Conservation (phyloP, 2,329 filamentous ascomycete species). For the Cladosporium sp. region DNA sequence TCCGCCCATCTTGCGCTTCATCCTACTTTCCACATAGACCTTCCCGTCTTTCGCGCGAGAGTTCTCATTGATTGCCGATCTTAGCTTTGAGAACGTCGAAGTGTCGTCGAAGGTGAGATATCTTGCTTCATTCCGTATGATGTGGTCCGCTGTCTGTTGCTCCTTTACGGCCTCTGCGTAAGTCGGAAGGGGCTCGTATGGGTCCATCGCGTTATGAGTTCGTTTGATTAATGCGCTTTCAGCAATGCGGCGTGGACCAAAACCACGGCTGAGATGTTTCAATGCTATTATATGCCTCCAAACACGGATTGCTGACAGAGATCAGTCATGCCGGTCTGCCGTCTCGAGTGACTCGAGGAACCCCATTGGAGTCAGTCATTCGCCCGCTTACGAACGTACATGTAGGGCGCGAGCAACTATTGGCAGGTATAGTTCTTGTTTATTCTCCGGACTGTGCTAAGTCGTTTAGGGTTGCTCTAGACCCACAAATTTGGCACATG, state of each 20-base stretch:
- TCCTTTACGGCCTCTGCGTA: slow-evolving; percentile 1
- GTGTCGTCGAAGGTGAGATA: neutral
- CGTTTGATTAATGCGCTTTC: no score
- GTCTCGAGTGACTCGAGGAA: neutral
- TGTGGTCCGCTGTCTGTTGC: neutral
- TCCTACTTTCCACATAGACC: neutral
- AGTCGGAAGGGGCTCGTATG: slow-evolving; percentile 4
- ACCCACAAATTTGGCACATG: no score
- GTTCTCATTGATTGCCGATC: neutral
- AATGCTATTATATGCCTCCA: neutral
- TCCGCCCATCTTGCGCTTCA: neutral
- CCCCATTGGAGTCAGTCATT: no score
- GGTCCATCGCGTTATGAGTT: neutral
- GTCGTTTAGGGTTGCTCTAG: no score
- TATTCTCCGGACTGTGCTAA: no score
- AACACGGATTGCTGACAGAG: neutral
- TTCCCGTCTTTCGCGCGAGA: neutral
- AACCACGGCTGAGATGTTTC: neutral
- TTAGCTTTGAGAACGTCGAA: neutral
- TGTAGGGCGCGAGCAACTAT: no score
- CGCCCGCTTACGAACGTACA: no score
- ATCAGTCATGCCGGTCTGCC: neutral
- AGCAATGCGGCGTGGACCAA: no score
- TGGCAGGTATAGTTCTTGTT: no score
- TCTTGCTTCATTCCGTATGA: neutral